Percentiles rank a stretch among this genome's conserved stretches.
phyloP scores from a whole-genome alignment of 2,329 filamentous ascomycete species.

The Fusarium sarcochroum region DNA sequence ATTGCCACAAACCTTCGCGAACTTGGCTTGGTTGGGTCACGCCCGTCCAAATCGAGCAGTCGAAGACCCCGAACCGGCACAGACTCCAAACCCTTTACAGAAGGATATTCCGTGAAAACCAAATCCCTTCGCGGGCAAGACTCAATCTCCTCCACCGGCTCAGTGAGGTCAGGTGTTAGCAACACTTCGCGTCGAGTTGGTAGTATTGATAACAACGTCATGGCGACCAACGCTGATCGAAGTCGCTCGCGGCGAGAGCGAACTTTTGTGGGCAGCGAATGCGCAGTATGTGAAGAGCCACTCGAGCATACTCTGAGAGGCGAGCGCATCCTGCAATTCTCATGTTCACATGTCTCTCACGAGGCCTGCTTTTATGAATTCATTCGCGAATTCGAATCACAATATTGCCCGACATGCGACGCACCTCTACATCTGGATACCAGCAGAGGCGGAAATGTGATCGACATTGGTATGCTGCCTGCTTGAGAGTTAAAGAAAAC shows the following conservation, averaged over 20 bases:
- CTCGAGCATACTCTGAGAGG: conserved; percentile 94
- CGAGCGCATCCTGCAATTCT: conserved; percentile 94
- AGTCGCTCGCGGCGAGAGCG: conserved; percentile 86
- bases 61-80: conserved; percentile 48
- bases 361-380: conserved; percentile 99
- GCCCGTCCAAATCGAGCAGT: conserved; percentile 40
- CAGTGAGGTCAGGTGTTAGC: conserved; percentile 52
- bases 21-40: conserved; percentile 50
- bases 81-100: conserved; percentile 45
- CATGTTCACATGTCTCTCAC: conserved; percentile 96
- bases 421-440: conserved; percentile 92
- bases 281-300: conserved; percentile 96
- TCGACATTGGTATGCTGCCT: conserved; percentile 81
- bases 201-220: conserved; percentile 59
- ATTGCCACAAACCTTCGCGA: conserved; percentile 49
- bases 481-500: conserved; percentile 34
- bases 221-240: conserved; percentile 72
- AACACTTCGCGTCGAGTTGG: conserved; percentile 54
- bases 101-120: conserved; percentile 50
- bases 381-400: conserved; percentile 92
- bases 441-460: conserved; percentile 90
- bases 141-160: conserved; percentile 53
- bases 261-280: conserved; percentile 95
- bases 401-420: conserved; percentile 95
- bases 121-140: conserved; percentile 49